A percentile compares a stretch with the other conserved stretches of the same genome.
These are phyloP conservation scores for Coemansia sp. DNA, from an alignment of 192 early-diverging fungal genomes.

Conservation along the genomic window DNA sequence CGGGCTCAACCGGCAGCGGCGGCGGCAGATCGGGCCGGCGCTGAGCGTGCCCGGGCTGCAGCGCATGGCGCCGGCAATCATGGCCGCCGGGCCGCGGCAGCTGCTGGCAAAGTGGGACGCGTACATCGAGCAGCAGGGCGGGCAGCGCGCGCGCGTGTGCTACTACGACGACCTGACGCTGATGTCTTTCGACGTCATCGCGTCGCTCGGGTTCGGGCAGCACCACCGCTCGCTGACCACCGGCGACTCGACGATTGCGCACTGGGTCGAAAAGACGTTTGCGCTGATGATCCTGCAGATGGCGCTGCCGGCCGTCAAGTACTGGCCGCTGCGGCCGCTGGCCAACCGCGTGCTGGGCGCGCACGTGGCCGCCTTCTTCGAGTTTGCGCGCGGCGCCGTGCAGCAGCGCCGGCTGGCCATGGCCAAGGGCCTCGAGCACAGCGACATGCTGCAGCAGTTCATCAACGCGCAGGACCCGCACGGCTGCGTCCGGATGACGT, in stretches of 20 bases:
- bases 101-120: slow-evolving; percentile 27
- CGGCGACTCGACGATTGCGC: slow-evolving; percentile 5
- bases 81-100: slow-evolving; percentile 24
- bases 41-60: slow-evolving; percentile 16
- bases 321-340: slow-evolving; percentile 10
- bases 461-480: slow-evolving; percentile 38
- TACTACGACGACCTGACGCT: slow-evolving; percentile 25
- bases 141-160: slow-evolving; percentile 3
- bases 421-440: neutral
- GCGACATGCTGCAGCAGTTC: slow-evolving; percentile 30
- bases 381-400: slow-evolving; percentile 18
- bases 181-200: slow-evolving; percentile 36
- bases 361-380: slow-evolving; percentile 23
- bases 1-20: slow-evolving; percentile 33
- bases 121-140: neutral
- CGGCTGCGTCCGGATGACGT: slow-evolving; percentile 23
- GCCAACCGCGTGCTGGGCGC: slow-evolving; percentile 1
- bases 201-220: slow-evolving; percentile 31
- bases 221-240: slow-evolving; percentile 25
- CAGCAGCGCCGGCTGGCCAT: slow-evolving; percentile 13
- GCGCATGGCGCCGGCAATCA: slow-evolving; percentile 35
- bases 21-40: slow-evolving; percentile 32
- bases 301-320: slow-evolving; percentile 21
- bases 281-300: slow-evolving; percentile 35
- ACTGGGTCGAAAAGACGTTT: slow-evolving; percentile 36